These are phyloP conservation scores for Cyberlindnera americana DNA, from an alignment of 805 yeast species.

Conservation along the genomic window DNA sequence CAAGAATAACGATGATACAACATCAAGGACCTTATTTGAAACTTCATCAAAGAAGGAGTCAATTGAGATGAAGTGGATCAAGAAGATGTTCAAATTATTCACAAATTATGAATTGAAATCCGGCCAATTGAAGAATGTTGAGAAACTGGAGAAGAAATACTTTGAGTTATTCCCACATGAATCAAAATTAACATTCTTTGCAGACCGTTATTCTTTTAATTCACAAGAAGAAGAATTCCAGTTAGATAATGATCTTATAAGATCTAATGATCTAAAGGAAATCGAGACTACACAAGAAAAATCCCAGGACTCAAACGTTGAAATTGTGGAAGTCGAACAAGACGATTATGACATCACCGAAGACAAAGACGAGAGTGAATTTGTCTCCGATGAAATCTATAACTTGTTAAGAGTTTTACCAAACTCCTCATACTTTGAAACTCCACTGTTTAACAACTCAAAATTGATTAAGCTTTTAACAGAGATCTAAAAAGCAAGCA, in stretches of 20 bases:
- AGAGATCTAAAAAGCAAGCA: neutral
- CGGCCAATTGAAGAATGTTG: slow-evolving; percentile 67
- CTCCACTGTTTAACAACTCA: slow-evolving; percentile 49
- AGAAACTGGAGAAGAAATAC: slow-evolving; percentile 63
- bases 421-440: slow-evolving; percentile 46
- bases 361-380: slow-evolving; percentile 13
- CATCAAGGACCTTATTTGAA: slow-evolving; percentile 81
- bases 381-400: slow-evolving; percentile 40
- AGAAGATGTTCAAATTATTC: slow-evolving; percentile 52
- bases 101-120: slow-evolving; percentile 64
- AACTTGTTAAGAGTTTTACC: slow-evolving; percentile 58
- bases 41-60: slow-evolving; percentile 45
- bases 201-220: slow-evolving; percentile 35
- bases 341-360: neutral
- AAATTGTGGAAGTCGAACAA: no score
- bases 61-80: slow-evolving; percentile 33
- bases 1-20: slow-evolving; percentile 58
- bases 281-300: slow-evolving; percentile 2
- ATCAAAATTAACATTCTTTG: slow-evolving; percentile 32
- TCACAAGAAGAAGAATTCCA: slow-evolving; percentile 16
- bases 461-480: slow-evolving; percentile 35
- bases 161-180: slow-evolving; percentile 63
- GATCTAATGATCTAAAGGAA: slow-evolving; percentile 28
- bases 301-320: no score
- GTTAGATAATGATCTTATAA: slow-evolving; percentile 23